Conservation (phyloP, 1,139 yeast genomes). For the Nakaseomyces bracarensis region DNA sequence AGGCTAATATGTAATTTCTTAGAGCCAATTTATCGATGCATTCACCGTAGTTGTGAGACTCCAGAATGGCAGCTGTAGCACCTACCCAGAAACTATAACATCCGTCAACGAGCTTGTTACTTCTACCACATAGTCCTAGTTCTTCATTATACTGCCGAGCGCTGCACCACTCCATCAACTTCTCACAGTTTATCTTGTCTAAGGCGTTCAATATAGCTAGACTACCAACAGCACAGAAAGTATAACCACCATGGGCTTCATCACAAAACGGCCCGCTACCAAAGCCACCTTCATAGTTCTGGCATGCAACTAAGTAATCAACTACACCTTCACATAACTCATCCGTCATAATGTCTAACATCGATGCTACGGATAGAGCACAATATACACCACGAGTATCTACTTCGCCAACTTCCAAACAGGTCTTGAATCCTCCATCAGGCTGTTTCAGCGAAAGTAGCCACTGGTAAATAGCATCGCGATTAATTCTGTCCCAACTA, state of each 20-base stretch:
- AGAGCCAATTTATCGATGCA: slow-evolving; percentile 50
- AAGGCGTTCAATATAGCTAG: slow-evolving; percentile 36
- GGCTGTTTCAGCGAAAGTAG: slow-evolving; percentile 50
- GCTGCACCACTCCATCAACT: slow-evolving; percentile 55
- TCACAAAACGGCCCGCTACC: slow-evolving; percentile 63
- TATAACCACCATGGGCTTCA: slow-evolving; percentile 97
- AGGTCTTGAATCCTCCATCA: slow-evolving; percentile 49
- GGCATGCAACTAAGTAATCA: slow-evolving; percentile 64
- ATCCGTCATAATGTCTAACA: slow-evolving; percentile 55
- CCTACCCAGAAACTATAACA: slow-evolving; percentile 98
- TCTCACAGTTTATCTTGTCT: slow-evolving; percentile 36
- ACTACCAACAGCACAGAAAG: slow-evolving; percentile 82
- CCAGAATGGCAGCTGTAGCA: slow-evolving; percentile 55
- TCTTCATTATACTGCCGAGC: slow-evolving; percentile 62
- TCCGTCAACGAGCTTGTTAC: slow-evolving; percentile 91
- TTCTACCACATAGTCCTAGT: slow-evolving; percentile 84
- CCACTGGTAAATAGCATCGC: slow-evolving; percentile 53
- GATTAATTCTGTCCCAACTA: slow-evolving; percentile 39
- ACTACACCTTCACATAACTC: slow-evolving; percentile 48
- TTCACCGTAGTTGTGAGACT: slow-evolving; percentile 22
- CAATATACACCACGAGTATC: slow-evolving; percentile 88
- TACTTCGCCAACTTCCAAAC: slow-evolving; percentile 51
- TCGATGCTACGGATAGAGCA: slow-evolving; percentile 64
- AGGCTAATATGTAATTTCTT: slow-evolving; percentile 57
- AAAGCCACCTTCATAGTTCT: slow-evolving; percentile 93